Conservation (phyloP, 2,329 filamentous ascomycete species). For the Ascochyta koolunga region DNA sequence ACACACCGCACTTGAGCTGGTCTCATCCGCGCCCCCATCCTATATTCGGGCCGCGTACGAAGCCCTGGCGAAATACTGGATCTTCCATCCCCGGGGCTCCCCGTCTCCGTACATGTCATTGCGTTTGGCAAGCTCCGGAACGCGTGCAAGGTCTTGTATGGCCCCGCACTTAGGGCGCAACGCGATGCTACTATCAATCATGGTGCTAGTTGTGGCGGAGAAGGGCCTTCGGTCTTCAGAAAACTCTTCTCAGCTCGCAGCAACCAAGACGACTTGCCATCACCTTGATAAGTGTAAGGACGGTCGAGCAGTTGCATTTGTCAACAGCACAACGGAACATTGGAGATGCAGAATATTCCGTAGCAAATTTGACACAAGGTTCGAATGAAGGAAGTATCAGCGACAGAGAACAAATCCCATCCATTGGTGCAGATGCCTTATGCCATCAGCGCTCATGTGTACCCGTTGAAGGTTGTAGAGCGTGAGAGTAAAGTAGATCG, state of each 20-base stretch:
- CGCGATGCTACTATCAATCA: not conserved
- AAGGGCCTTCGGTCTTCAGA: not conserved
- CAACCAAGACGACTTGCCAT: not conserved
- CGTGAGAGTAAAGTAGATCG: not conserved
- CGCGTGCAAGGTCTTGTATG: constrained; percentile 22
- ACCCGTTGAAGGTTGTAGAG: not conserved
- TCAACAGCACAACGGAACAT: not conserved
- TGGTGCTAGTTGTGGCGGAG: not conserved
- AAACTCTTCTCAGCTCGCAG: not conserved
- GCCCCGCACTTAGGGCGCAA: constrained; percentile 5
- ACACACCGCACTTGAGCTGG: constrained; percentile 23
- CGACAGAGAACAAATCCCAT: not conserved
- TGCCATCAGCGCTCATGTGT: not conserved
- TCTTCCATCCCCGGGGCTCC: constrained; percentile 16
- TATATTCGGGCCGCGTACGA: constrained; percentile 30
- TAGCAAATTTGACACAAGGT: not conserved
- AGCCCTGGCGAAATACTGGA: constrained; percentile 21
- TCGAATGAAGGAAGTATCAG: not conserved
- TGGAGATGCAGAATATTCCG: not conserved
- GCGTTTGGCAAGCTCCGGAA: constrained; percentile 19
- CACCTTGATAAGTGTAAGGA: not conserved
- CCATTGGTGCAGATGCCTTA: not conserved
- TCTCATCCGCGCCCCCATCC: constrained; percentile 12
- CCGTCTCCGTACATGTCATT: constrained; percentile 11
- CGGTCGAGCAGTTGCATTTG: not conserved